Evolutionary conservation across 768 basidiomycete genomes (phyloP).

Genomic region (Leccinum subgranulosum): DNA sequence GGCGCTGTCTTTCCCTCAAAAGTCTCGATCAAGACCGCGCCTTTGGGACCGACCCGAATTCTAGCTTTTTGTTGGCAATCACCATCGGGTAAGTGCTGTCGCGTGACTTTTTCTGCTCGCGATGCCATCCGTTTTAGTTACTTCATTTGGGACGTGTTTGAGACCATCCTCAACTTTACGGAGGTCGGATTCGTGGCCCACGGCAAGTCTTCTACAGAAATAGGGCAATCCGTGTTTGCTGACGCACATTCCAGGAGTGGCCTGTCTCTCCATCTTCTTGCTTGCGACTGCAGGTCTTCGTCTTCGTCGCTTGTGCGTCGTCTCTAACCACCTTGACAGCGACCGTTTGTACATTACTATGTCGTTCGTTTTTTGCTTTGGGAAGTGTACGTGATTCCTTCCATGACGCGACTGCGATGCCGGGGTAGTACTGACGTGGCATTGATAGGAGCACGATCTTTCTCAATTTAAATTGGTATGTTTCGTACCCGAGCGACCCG

Average conservation of each 20-base stretch:
- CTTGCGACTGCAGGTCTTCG: conserved; percentile 62
- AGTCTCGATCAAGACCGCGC: conserved; percentile 58
- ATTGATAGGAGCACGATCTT: conserved; percentile 71
- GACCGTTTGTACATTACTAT: conserved; percentile 78
- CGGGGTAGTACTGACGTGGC: conserved; percentile 1
- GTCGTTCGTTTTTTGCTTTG: conserved; percentile 75
- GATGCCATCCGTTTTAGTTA: conserved; percentile 41
- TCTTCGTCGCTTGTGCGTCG: not conserved
- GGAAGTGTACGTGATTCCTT: conserved; percentile 57
- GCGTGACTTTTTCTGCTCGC: not conserved
- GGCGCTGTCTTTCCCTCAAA: conserved; percentile 47
- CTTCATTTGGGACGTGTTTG: conserved; percentile 83
- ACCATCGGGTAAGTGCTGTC: conserved; percentile 57
- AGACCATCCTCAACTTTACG: conserved; percentile 63
- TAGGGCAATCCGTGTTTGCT: not conserved
- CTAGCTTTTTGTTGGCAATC: conserved; percentile 62
- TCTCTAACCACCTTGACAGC: conserved; percentile 34
- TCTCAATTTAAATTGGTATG: conserved; percentile 83
- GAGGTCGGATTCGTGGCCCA: conserved; percentile 78
- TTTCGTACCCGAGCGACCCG: not conserved
- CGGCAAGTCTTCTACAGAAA: conserved; percentile 39
- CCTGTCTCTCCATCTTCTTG: conserved; percentile 62
- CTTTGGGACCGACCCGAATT: conserved; percentile 68
- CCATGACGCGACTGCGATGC: not conserved
- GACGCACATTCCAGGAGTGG: conserved; percentile 40